These are phyloP conservation scores for Solanum appendiculatum DNA, from an alignment of 257 asterid genomes.

Conservation along the genomic window DNA sequence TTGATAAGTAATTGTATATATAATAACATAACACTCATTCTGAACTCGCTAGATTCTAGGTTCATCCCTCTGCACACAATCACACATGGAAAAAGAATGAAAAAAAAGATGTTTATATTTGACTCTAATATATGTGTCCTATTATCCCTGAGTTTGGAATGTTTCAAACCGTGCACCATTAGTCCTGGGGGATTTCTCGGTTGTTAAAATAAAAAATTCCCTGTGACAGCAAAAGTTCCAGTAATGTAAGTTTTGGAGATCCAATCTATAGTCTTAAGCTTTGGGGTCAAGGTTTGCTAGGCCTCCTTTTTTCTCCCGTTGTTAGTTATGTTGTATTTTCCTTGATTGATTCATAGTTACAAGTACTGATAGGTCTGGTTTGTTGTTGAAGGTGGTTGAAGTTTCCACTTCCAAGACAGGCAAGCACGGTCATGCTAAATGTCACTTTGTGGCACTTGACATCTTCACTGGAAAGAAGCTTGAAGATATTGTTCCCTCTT, in stretches of 20 bases:
- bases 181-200: background rate
- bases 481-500: constrained; percentile 41
- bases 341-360: background rate
- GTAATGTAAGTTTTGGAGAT: background rate
- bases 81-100: background rate
- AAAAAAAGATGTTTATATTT: background rate
- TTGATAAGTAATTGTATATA: background rate
- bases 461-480: constrained; percentile 37
- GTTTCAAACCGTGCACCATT: background rate
- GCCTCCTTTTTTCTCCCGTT: background rate
- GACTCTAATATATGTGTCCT: background rate
- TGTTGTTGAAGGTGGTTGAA: constrained; percentile 27
- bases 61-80: background rate
- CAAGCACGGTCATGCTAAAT: constrained; percentile 42
- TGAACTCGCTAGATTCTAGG: background rate
- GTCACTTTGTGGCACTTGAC: constrained; percentile 37
- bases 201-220: background rate
- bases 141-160: background rate
- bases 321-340: background rate
- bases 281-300: background rate
- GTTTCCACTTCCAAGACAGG: constrained; percentile 43
- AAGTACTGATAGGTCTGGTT: background rate
- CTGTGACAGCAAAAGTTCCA: background rate
- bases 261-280: background rate
- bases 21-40: background rate